Conservation (phyloP, 345 rosid species). For the Acer saccharum region DNA sequence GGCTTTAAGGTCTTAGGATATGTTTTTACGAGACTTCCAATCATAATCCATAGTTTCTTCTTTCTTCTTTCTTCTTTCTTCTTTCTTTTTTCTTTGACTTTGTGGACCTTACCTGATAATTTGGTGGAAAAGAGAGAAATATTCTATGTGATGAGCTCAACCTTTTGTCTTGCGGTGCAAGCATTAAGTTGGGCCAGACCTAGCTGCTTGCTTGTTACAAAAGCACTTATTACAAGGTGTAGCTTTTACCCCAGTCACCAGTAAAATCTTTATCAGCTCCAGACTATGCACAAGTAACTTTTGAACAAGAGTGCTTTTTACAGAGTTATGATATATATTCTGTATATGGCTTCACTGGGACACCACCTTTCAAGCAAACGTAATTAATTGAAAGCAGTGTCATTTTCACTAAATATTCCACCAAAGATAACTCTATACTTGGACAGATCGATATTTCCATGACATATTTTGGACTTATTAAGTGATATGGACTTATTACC, state of each 20-base stretch:
- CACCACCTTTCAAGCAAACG: background rate
- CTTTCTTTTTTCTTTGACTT: constrained; percentile 13
- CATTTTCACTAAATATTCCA: background rate
- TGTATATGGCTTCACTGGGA: background rate
- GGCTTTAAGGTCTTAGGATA: background rate
- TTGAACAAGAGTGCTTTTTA: background rate
- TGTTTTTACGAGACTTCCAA: background rate
- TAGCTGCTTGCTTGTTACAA: constrained; percentile 6
- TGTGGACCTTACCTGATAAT: background rate
- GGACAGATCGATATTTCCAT: background rate
- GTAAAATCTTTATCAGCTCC: background rate
- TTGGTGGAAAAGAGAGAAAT: constrained; percentile 1
- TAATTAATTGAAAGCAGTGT: background rate
- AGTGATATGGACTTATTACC: constrained; percentile 14
- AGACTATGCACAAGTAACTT: background rate
- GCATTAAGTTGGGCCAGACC: constrained; percentile 9
- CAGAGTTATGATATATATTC: background rate
- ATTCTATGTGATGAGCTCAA: background rate
- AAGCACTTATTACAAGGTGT: constrained; percentile 10
- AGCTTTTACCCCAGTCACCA: too few relatives aligned
- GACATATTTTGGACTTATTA: background rate
- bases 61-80: background rate
- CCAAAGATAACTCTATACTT: background rate
- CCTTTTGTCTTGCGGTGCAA: constrained; percentile 19
- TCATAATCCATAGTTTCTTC: background rate